Evolutionary conservation across 345 rosid species (phyloP).

Genomic region (Salix purpurea): DNA sequence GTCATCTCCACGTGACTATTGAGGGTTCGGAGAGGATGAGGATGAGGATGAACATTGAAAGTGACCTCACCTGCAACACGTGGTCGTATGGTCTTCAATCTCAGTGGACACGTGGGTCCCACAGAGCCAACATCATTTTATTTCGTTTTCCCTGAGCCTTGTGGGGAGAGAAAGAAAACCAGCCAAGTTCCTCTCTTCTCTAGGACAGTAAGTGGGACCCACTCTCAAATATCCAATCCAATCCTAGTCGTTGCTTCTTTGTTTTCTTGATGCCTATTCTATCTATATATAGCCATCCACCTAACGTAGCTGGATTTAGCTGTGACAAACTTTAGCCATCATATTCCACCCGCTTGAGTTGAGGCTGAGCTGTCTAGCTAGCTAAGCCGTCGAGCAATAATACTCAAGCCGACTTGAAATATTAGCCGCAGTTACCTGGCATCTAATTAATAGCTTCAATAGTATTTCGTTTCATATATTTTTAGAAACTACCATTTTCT

Average conservation of each 20-base stretch:
- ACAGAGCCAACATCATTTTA: background rate
- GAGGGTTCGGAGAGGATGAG: background rate
- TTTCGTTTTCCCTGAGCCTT: background rate
- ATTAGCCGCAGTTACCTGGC: background rate
- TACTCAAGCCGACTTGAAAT: background rate
- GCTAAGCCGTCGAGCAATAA: background rate
- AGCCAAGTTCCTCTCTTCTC: background rate
- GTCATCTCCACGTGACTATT: background rate
- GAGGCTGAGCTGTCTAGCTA: background rate
- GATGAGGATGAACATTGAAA: background rate
- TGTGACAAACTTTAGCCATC: background rate
- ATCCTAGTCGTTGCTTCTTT: background rate
- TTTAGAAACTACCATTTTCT: no score
- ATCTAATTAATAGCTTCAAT: background rate
- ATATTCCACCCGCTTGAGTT: background rate
- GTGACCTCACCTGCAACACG: background rate
- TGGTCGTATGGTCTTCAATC: background rate
- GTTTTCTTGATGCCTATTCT: background rate
- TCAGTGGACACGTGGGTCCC: background rate
- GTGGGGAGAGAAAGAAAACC: background rate
- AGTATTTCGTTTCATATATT: background rate
- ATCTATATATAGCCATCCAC: background rate
- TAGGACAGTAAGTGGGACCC: background rate
- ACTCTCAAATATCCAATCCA: background rate
- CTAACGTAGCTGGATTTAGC: background rate